A percentile compares a stretch with the other conserved stretches of the same genome.
These are phyloP conservation scores for Yamadazyma phyllophila DNA, from an alignment of 805 yeast species.

Conservation along the genomic window DNA sequence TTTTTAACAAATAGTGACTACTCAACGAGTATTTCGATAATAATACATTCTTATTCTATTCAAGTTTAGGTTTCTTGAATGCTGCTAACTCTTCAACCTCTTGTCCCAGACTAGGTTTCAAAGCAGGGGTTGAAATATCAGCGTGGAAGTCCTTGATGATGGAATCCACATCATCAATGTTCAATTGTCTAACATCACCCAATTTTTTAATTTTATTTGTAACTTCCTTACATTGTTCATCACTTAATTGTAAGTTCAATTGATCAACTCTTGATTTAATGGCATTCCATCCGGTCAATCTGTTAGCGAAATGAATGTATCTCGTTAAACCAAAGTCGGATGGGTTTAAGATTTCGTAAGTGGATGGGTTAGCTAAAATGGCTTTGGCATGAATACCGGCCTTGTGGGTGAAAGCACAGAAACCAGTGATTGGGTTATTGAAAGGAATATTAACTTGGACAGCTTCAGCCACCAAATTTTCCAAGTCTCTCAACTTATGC, in stretches of 20 bases:
- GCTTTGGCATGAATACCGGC: slow-evolving; percentile 66
- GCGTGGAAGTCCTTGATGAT: slow-evolving; percentile 55
- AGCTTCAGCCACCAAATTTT: slow-evolving; percentile 57
- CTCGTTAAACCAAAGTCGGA: slow-evolving; percentile 60
- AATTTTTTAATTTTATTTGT: slow-evolving; percentile 53
- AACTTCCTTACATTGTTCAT: slow-evolving; percentile 56
- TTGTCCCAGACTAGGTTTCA: slow-evolving; percentile 9
- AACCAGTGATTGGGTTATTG: slow-evolving; percentile 62
- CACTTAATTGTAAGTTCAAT: slow-evolving; percentile 53
- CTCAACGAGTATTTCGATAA: too few relatives aligned
- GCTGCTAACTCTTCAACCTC: slow-evolving; percentile 11
- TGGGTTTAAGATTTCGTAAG: slow-evolving; percentile 59
- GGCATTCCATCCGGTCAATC: slow-evolving; percentile 64
- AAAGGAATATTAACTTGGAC: slow-evolving; percentile 59
- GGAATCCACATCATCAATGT: slow-evolving; percentile 60
- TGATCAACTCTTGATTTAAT: slow-evolving; percentile 61
- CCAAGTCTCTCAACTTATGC: slow-evolving; percentile 55
- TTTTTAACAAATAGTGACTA: too few relatives aligned
- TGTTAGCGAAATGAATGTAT: slow-evolving; percentile 59
- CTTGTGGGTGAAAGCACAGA: slow-evolving; percentile 64
- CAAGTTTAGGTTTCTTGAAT: slow-evolving; percentile 19
- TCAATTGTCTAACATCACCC: slow-evolving; percentile 60
- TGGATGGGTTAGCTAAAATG: slow-evolving; percentile 61
- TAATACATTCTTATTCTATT: background rate
- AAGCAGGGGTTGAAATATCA: slow-evolving; percentile 33